A percentile compares a stretch with the other conserved stretches of the same genome.
Conservation (phyloP, 768 basidiomycete species). For the Termitomyces bulborhizus region DNA sequence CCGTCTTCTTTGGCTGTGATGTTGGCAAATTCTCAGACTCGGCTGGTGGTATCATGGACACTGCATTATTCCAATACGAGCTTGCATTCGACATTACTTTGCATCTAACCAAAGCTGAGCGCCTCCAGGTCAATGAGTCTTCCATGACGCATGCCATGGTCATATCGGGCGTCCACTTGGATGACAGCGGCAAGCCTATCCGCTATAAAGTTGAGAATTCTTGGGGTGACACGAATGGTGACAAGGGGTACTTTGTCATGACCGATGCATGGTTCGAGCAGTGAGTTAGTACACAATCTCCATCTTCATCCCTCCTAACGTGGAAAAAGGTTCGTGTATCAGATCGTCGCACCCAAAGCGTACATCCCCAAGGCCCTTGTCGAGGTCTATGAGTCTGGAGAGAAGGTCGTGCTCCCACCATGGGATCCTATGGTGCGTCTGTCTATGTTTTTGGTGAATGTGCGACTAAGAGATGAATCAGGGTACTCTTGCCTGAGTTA, state of each 20-base stretch:
- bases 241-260: slow-evolving; percentile 92
- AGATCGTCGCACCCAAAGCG: slow-evolving; percentile 81
- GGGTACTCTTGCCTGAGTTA: neutral
- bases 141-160: slow-evolving; percentile 97
- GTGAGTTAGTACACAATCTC: slow-evolving; percentile 34
- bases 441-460: neutral
- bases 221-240: slow-evolving; percentile 74
- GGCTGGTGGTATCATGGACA: slow-evolving; percentile 79
- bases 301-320: neutral
- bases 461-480: neutral
- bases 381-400: slow-evolving; percentile 66
- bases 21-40: slow-evolving; percentile 82
- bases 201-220: slow-evolving; percentile 98
- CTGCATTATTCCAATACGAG: slow-evolving; percentile 76
- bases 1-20: slow-evolving; percentile 96
- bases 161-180: slow-evolving; percentile 88
- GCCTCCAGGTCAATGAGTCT: slow-evolving; percentile 77
- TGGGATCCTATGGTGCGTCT: slow-evolving; percentile 86
- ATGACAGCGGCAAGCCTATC: slow-evolving; percentile 63
- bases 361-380: slow-evolving; percentile 79
- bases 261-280: slow-evolving; percentile 89
- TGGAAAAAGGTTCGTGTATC: slow-evolving; percentile 71
- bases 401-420: slow-evolving; percentile 65
- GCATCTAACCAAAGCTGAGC: slow-evolving; percentile 78
- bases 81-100: slow-evolving; percentile 82